Base-by-base conservation (phyloP, 805 yeast species). In the Cephaloascus fragrans region DNA sequence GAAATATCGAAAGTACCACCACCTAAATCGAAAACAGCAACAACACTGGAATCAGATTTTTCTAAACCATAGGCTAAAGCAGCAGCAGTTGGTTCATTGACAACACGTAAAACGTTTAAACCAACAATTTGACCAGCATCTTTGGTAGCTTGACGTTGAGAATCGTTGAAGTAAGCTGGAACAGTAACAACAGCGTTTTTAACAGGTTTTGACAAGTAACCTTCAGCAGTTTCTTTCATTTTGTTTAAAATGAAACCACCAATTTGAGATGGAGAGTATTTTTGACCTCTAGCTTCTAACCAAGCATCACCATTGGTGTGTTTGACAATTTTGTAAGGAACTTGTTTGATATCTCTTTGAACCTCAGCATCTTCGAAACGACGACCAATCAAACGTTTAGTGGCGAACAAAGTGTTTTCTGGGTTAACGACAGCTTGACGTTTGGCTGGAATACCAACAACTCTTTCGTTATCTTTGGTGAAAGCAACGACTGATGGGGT, bases 1-100 rank as follows among this genome's bases (percentile, higher is more conserved):
- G 97, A 88, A 67, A 88, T 83, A 83, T 88, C 97, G 63, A 88
- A 88, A 56, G 97, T 88, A 80, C 97, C 97, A 67, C 97, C 97
- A 80, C 97, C 97, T 59, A 88, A 76, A 70, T 88, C 97, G 71
- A 89, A 88, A 49, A 88, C 97, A 46, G 97, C 97, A 53, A 88
- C 95, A 46, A 83, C 83, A 68, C 80, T 81, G 57, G 80, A 73
- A 56, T 80, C 83, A 59, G 72, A 77, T 72, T 83, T 83, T 70
- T 87, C 96, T 56, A 87, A 73, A 70, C 96, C 96, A 67, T 87
- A 87, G 47, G 96, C 96, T 56, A 87, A 72, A 47, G 96, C 96
- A 47, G 96, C 93, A 47, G 93, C 93, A 47, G 93, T 83, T 55
- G 94, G 94, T 73, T 83, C 94, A 71, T 83, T 83, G 48, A 83